phyloP scores from a whole-genome alignment of 495 filamentous ascomycete species.

The Neurospora discreta region DNA sequence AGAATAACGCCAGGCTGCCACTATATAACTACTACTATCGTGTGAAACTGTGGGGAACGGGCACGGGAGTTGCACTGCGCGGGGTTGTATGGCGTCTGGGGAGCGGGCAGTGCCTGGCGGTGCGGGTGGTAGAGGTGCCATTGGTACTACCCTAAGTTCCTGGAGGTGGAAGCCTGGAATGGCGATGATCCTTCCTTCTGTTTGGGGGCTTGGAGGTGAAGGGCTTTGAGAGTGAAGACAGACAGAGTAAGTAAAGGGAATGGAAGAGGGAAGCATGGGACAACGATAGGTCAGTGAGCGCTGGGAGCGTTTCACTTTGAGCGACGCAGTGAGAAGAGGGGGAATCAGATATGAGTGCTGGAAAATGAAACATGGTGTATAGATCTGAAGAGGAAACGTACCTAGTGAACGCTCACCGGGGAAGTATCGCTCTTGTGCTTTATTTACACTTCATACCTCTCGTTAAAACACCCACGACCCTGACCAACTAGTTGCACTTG shows the following conservation, averaged over 20 bases:
- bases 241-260: too few relatives aligned
- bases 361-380: not conserved
- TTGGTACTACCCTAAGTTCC: too few relatives aligned
- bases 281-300: too few relatives aligned
- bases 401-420: not conserved
- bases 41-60: not conserved
- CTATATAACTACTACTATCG: not conserved
- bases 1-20: not conserved
- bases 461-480: too few relatives aligned
- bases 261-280: too few relatives aligned
- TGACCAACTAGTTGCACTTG: not conserved
- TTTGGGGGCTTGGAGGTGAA: too few relatives aligned
- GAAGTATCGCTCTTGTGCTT: not conserved
- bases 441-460: not conserved
- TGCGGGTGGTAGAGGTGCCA: too few relatives aligned
- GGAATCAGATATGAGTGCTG: not conserved
- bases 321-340: not conserved
- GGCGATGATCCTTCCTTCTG: too few relatives aligned
- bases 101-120: too few relatives aligned
- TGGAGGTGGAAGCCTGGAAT: too few relatives aligned
- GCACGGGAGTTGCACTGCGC: not conserved
- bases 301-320: too few relatives aligned
- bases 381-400: not conserved
- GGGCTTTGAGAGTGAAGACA: too few relatives aligned
- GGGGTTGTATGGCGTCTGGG: not conserved